Percentiles rank a stretch among this genome's conserved stretches.
phyloP scores from a whole-genome alignment of 345 rosid genomes.

The Boechera retrofracta region DNA sequence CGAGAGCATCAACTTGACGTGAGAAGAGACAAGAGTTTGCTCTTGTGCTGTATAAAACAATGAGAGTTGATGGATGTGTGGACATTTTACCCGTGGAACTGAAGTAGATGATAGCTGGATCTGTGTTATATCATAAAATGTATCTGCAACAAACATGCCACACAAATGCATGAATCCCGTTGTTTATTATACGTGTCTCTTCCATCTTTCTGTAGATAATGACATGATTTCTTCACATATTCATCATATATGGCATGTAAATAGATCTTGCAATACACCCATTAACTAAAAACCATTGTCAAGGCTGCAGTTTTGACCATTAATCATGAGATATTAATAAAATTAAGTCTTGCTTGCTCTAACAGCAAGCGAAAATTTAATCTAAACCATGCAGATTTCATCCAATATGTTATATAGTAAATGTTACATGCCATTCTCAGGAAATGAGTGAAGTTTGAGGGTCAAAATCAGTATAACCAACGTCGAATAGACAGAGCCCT shows the following conservation, averaged over 20 bases:
- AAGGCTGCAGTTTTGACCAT: background rate
- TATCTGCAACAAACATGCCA: conserved; percentile 22
- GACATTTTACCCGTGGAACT: conserved; percentile 9
- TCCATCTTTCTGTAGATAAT: conserved; percentile 6
- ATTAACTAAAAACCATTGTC: background rate
- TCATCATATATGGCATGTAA: conserved; percentile 21
- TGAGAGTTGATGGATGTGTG: background rate
- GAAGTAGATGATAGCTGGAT: conserved; percentile 12
- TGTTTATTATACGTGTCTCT: conserved; percentile 15
- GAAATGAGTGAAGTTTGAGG: conserved; percentile 59
- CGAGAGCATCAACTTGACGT: conserved; percentile 36
- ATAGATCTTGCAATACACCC: conserved; percentile 15
- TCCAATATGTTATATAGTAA: background rate
- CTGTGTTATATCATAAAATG: background rate
- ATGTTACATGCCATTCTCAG: conserved; percentile 34
- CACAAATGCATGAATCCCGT: background rate
- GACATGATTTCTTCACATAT: conserved; percentile 19
- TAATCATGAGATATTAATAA: background rate
- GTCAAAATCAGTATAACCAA: conserved; percentile 79
- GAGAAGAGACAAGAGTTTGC: background rate
- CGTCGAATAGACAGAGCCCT: conserved; percentile 84
- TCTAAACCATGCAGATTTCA: conserved; percentile 8
- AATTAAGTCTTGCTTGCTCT: background rate
- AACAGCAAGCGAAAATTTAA: background rate
- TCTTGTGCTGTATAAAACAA: conserved; percentile 6